Base-by-base conservation (phyloP, 2,329 filamentous ascomycete genomes). In the Penicillium sp. region DNA sequence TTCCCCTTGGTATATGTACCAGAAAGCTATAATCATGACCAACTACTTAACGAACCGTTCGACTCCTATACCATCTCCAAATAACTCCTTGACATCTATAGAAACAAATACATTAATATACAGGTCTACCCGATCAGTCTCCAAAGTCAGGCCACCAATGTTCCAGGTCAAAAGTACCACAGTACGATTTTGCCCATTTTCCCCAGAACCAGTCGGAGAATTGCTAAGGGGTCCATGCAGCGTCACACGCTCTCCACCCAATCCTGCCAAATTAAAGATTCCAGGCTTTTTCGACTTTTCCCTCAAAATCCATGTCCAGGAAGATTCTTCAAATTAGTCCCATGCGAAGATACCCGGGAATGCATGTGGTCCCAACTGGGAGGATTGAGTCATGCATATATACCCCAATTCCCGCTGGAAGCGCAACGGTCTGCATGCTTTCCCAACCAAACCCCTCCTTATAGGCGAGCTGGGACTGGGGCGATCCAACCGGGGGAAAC, bases 321-420 rank as follows among this genome's bases (percentile, higher is more conserved):
- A 13, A 9, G 43, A 45, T 44, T 8, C 22, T 48, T 14, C 45
- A 33, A 48, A 8, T 29, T 21, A 31, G 11, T 51, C 42, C 29
- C 29, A 53, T 60, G 58, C 58, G 49, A 52, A 60, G 55, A 58
- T 58, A 49, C 52, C 55, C 29, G 43, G 37, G 26, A 19, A 58
- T 54, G 58, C 58, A 61, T 61, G 58, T 29, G 49, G 43, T 60
- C 58, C 55, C 58, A 52, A 57, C 46, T 44, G 42, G 43, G 27
- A 50, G 56, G 58, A 56, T 58, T 43, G 9, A 33, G 10, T 22
- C 14, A 44, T 24, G 37, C 37, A 44, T 45, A 39, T 31, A 37
- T 24, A 49, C 52, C 49, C 47, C 44, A 45, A 27, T 47, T 47
- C 37, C 55, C 51, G 39, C 55, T 48, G 51, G 44, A 57, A 50